Conservation (phyloP, 495 filamentous ascomycete species). For the Podospora conica region DNA sequence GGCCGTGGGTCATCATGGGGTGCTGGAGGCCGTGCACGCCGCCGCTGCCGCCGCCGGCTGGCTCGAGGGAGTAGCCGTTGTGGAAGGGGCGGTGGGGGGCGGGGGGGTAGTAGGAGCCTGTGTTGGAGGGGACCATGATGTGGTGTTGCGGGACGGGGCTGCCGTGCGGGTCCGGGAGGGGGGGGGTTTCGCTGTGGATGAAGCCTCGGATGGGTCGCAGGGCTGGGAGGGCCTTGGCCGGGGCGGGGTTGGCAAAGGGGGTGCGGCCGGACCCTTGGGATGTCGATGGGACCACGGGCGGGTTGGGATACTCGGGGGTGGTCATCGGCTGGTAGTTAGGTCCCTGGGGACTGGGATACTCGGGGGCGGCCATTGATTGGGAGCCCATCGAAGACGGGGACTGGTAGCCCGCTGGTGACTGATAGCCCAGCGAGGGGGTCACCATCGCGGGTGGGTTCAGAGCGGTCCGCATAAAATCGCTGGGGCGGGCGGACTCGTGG, state of each 20-base stretch:
- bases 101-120: slow-evolving; percentile 33
- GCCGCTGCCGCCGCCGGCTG: no score
- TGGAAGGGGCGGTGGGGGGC: slow-evolving; percentile 36
- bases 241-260: slow-evolving; percentile 20
- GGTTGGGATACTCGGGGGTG: slow-evolving; percentile 1
- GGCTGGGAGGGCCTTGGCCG: slow-evolving; percentile 32
- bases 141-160: slow-evolving; percentile 19
- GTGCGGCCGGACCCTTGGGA: slow-evolving; percentile 14
- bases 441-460: slow-evolving; percentile 31
- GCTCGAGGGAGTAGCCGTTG: slow-evolving; percentile 33
- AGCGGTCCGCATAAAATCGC: slow-evolving; percentile 38
- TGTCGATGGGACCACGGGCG: neutral
- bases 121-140: slow-evolving; percentile 34
- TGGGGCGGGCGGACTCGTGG: slow-evolving; percentile 18
- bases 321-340: neutral
- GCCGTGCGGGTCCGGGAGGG: slow-evolving; percentile 23
- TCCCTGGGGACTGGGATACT: slow-evolving; percentile 2
- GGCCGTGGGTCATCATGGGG: slow-evolving; percentile 12
- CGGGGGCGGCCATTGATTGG: neutral
- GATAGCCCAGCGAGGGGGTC: no score
- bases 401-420: slow-evolving; percentile 2
- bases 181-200: slow-evolving; percentile 17
- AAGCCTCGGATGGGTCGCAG: slow-evolving; percentile 34
- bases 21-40: slow-evolving; percentile 20
- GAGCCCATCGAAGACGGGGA: no score